These are phyloP conservation scores for Oryza officinalis DNA, from an alignment of 176 grass and related monocot genomes.

Conservation along the genomic window DNA sequence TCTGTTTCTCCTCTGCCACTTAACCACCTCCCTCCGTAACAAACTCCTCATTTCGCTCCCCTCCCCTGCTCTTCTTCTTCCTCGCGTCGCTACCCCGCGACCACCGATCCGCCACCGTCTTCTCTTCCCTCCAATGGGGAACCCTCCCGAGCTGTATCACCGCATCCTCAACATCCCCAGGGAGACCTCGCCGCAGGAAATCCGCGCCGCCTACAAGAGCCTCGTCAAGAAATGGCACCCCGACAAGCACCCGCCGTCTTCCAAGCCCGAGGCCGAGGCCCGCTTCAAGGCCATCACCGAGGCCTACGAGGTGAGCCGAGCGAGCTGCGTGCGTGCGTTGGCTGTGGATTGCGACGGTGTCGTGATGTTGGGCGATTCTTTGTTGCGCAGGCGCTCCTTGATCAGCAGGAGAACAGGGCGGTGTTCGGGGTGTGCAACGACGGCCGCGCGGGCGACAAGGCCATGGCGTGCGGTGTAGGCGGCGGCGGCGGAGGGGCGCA, in stretches of 20 bases:
- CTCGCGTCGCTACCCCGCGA: not conserved
- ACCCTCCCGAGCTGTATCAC: conserved; percentile 71
- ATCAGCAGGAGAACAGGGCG: conserved; percentile 79
- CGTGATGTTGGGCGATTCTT: not conserved
- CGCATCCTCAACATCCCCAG: conserved; percentile 71
- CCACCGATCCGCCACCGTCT: not conserved
- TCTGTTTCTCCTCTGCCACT: not conserved
- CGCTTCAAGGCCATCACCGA: conserved; percentile 90
- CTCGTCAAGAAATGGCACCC: conserved; percentile 98
- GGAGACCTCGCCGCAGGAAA: conserved; percentile 70
- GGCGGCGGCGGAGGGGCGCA: not conserved
- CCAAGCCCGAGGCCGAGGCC: conserved; percentile 83
- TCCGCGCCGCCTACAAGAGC: conserved; percentile 74
- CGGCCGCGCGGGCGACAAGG: conserved; percentile 13
- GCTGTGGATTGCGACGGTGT: conserved; percentile 12
- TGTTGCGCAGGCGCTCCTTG: conserved; percentile 60
- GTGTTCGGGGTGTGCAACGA: conserved; percentile 54
- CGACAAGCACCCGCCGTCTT: conserved; percentile 93
- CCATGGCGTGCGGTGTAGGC: not conserved
- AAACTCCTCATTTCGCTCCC: conserved; percentile 20
- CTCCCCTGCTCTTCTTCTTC: not conserved
- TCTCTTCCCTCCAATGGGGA: conserved; percentile 52
- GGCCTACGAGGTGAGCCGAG: conserved; percentile 76
- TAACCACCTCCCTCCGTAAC: conserved; percentile 11
- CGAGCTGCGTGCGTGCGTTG: not conserved